phyloP scores from a whole-genome alignment of 2,329 filamentous ascomycete species.

The Pestalotiopsis sp. region DNA sequence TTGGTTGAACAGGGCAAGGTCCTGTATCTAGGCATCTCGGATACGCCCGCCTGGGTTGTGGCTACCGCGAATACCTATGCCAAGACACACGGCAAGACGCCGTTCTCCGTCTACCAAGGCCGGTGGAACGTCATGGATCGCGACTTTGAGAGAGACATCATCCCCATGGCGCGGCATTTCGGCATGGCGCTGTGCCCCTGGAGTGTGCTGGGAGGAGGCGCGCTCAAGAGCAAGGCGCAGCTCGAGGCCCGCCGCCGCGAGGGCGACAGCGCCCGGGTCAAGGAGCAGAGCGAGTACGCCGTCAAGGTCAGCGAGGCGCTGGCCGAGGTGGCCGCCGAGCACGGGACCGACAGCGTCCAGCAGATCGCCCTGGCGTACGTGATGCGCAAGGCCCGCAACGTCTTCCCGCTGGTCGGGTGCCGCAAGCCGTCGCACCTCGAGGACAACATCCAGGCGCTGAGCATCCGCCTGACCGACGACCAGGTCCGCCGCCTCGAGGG shows the following conservation, averaged over 20 bases:
- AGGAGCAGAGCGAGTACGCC: not conserved
- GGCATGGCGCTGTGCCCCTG: slow-evolving; percentile 36
- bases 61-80: slow-evolving; percentile 16
- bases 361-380: slow-evolving; percentile 10
- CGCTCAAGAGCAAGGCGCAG: not conserved
- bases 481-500: not conserved
- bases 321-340: not conserved
- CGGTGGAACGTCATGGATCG: slow-evolving; percentile 16
- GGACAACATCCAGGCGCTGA: slow-evolving; percentile 76
- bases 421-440: slow-evolving; percentile 4
- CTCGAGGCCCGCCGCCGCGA: not conserved
- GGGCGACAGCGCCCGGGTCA: not conserved
- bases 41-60: slow-evolving; percentile 38
- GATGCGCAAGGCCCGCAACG: not conserved
- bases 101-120: slow-evolving; percentile 18
- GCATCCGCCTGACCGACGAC: slow-evolving; percentile 50
- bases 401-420: slow-evolving; percentile 43
- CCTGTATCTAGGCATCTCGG: slow-evolving; percentile 40
- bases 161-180: slow-evolving; percentile 20
- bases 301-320: not conserved
- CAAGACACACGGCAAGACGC: slow-evolving; percentile 14
- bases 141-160: slow-evolving; percentile 18
- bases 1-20: slow-evolving; percentile 42
- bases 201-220: not conserved
- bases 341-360: not conserved